These are phyloP conservation scores for Calonectria hawksworthii DNA, from an alignment of 2,329 filamentous ascomycete genomes.

Conservation along the genomic window DNA sequence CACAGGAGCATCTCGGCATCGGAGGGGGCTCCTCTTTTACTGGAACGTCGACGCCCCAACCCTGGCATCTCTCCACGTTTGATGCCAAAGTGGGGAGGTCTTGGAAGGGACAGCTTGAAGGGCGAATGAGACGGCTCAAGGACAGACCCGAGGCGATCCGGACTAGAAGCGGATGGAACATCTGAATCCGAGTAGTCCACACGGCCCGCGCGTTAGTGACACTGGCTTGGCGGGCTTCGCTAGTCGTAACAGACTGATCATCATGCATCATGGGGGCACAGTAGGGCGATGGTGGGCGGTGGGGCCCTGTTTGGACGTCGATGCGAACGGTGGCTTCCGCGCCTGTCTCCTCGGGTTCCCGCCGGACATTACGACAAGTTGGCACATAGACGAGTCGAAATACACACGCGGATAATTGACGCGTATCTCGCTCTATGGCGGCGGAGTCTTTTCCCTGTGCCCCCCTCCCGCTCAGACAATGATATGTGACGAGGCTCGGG, in stretches of 20 bases:
- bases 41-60: not conserved
- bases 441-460: not conserved
- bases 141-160: not conserved
- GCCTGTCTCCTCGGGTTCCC: not conserved
- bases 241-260: conserved; percentile 1
- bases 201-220: conserved; percentile 9
- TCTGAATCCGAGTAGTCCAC: conserved; percentile 3
- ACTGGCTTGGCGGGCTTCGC: not conserved
- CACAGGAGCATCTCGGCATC: not conserved
- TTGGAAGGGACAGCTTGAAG: not conserved
- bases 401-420: not conserved
- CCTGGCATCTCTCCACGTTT: not conserved
- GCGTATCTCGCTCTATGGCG: not conserved
- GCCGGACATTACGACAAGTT: not conserved
- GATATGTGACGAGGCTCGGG: conserved; percentile 11
- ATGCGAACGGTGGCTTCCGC: not conserved
- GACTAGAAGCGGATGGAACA: conserved; percentile 3
- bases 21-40: not conserved
- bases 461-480: not conserved
- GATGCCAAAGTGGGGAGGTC: not conserved
- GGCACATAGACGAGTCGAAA: not conserved
- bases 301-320: not conserved
- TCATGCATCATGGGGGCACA: conserved; percentile 1
- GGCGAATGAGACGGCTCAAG: not conserved
- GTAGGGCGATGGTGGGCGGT: not conserved